Base-by-base conservation (phyloP, 495 filamentous ascomycete species). In the Sabuloglossum arenarium region DNA sequence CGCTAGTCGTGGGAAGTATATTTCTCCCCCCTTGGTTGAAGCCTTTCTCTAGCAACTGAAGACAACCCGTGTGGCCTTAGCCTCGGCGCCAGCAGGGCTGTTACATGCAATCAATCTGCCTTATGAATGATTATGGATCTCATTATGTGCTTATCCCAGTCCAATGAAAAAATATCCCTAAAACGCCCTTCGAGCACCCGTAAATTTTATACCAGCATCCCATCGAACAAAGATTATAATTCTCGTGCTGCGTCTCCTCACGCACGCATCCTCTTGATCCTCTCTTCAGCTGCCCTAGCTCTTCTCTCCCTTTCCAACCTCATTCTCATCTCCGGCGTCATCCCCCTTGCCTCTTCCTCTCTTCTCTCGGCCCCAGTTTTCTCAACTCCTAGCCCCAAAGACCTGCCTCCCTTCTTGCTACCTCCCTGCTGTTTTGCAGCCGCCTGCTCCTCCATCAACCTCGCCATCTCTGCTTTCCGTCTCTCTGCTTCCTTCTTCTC, bases 271-370 rank as follows among this genome's bases (percentile, higher is more conserved):
- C 77, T 69, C 65, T 71, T 78, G 42, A 96, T 76, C 60, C 90
- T 79, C 72, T 89, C 89, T 70, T 94, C 88, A 2, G 86, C 87
- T 14, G 88, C 88, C 58, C 87, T 78, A 12, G 85, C 88, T 62
- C 86, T 81, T 53, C 81, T 74, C 68, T 87, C 86, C 65, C 86
- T 73, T 64, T 95, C 88, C 61, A 95, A 60, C 63, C 75, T 75
- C 80, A 80, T 76, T 64, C 78, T 77, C 78, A 84, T 85, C 70
- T 95, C 86, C 1, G 85, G 77, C 16, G 84, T 88, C 75, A 95
- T 75, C 0, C 88, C 88, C 61, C 85, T 75, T 57, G 74, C 79
- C 63, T 94, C 87, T 65, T 93, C 85, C 61, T 84, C 82, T 58
- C 87, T 77, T 65, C 75, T 81, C 65, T 94, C 84, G 56, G 81